Base-by-base conservation (phyloP, 2,329 filamentous ascomycete species). In the Ceratocystis harringtonii region DNA sequence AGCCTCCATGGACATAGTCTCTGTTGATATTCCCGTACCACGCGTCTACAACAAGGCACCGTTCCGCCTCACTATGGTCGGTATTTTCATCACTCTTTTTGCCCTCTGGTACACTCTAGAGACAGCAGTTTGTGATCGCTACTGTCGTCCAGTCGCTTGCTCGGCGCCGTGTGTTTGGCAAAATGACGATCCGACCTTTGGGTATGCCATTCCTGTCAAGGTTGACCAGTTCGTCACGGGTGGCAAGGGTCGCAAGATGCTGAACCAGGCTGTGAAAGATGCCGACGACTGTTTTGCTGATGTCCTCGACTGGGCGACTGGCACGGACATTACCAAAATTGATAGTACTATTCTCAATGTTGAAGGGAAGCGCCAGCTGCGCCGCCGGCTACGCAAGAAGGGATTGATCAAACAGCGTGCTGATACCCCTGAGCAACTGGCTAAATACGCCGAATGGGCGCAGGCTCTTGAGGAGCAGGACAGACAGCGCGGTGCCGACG, bases 181-280 rank as follows among this genome's bases (percentile, higher is more conserved):
- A 32, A 76, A 78, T 10, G 77, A 81, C 58, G 83, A 85, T 71
- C 84, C 84, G 0, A 78, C 78, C 30, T 86, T 83, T 72, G 83
- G 83, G n/a, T 77, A 76, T 48, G 81, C 82, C 1, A 76, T 86
- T 58, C 83, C 84, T 2, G 79, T 84, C 66, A 86, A 85, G 74
- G 70, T 86, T 12, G 83, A 86, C 70, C 78, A 85, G 69, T 86
- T 83, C 83, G 71, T 76, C 7, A 81, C 80, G 0, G 79, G 80
- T 17, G 82, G 82, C 0, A 73, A 73, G 43, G 80, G 80, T 4
- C 78, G 80, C 45, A 70, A 68, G 1, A 55, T 78, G 2, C 72
- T 73, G 15, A 71, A 71, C n/a, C 71, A 73, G 55, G 68, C 76
- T 1, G 69, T 71, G 3, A 78, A 82, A 62, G 77, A 81, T 44